Conservation (phyloP, 192 early-diverging fungal species). For the Jimgerdemannia lactiflua region DNA sequence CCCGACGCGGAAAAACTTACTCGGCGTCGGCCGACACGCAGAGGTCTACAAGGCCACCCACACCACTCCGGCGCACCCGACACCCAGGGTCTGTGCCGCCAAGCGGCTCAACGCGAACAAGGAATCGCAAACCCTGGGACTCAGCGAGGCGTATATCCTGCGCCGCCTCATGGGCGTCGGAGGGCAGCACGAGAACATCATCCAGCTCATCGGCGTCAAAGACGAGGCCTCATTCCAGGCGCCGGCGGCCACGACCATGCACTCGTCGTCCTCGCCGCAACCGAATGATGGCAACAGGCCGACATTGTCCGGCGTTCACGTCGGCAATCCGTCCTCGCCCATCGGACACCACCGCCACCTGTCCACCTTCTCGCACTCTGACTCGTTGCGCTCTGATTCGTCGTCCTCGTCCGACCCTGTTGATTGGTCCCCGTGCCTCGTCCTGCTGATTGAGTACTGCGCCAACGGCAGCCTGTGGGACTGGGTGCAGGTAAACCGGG, state of each 20-base stretch:
- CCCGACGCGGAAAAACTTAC: slow-evolving; percentile 7
- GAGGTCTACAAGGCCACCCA: slow-evolving; percentile 18
- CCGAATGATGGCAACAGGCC: slow-evolving; percentile 14
- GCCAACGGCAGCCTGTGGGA: too few species aligned
- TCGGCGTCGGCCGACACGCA: slow-evolving; percentile 28
- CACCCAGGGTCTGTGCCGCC: slow-evolving; percentile 20
- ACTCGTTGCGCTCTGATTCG: too few species aligned
- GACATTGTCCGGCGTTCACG: slow-evolving; percentile 33
- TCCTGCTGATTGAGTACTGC: too few species aligned
- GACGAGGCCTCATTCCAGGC: not conserved
- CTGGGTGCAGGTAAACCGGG: too few species aligned
- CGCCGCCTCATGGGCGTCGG: slow-evolving; percentile 20
- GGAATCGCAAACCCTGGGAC: slow-evolving; percentile 24
- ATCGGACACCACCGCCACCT: not conserved
- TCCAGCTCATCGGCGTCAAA: not conserved
- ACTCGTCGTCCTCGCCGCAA: slow-evolving; percentile 32
- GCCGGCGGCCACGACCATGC: not conserved
- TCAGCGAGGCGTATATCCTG: slow-evolving; percentile 21
- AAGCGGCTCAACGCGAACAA: slow-evolving; percentile 23
- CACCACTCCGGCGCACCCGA: not conserved
- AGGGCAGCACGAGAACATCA: slow-evolving; percentile 19
- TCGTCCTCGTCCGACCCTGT: too few species aligned
- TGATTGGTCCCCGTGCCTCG: too few species aligned
- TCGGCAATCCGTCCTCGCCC: slow-evolving; percentile 29
- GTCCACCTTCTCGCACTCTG: too few species aligned